Percentiles rank a stretch among this genome's conserved stretches.
phyloP scores from a whole-genome alignment of 140 eudicot species.

The Senecio squalidus region DNA sequence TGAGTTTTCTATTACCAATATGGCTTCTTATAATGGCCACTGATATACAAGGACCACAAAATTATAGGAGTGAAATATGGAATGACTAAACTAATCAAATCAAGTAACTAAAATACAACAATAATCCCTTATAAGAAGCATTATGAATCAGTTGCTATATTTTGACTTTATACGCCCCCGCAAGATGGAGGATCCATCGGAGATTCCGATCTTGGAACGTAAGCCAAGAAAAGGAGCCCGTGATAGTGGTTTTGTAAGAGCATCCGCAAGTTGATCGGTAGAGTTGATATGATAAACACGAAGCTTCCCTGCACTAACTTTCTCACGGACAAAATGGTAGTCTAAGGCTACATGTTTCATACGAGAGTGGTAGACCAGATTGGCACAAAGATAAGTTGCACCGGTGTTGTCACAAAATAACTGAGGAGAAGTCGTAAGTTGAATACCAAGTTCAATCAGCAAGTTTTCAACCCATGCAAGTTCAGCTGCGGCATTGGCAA shows the following conservation, averaged over 20 bases:
- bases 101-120: no score
- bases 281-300: not conserved
- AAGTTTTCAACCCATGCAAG: not conserved
- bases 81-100: no score
- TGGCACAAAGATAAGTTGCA: not conserved
- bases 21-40: no score
- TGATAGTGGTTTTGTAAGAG: not conserved
- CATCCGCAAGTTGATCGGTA: not conserved
- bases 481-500: not conserved
- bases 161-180: not conserved
- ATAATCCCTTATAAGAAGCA: no score
- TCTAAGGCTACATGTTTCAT: not conserved
- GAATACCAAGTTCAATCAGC: not conserved
- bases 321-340: not conserved
- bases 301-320: not conserved
- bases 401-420: no score
- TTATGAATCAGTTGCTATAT: no score
- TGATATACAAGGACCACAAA: no score
- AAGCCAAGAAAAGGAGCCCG: no score
- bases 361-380: not conserved
- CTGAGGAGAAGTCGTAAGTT: not conserved
- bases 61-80: no score
- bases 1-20: no score
- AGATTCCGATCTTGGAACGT: not conserved
- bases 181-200: not conserved